phyloP scores from a whole-genome alignment of 441 rosid species.

The Populus hybrid region DNA sequence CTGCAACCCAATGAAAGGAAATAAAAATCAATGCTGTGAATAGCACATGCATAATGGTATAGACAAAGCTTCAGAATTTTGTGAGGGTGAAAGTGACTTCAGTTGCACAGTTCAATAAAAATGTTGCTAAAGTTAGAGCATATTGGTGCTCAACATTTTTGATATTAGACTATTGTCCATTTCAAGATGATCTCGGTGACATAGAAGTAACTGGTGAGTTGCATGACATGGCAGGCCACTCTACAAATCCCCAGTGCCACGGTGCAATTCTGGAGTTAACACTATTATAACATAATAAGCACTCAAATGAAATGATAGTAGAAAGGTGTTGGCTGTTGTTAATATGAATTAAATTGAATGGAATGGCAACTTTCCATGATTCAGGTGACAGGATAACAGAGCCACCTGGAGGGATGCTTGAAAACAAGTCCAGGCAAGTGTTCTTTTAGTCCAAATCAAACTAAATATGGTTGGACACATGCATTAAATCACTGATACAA shows the following conservation, averaged over 20 bases:
- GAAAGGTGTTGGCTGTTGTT: background rate
- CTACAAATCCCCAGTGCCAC: background rate
- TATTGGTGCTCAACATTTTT: background rate
- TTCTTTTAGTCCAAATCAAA: background rate
- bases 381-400: background rate
- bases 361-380: background rate
- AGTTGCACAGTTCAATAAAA: background rate
- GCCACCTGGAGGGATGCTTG: background rate
- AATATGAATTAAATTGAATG: background rate
- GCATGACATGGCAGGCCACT: background rate
- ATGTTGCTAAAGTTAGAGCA: background rate
- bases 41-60: background rate
- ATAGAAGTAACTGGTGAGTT: background rate
- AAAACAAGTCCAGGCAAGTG: background rate
- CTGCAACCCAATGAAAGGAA: slow-evolving; percentile 36
- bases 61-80: background rate
- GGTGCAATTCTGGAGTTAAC: background rate
- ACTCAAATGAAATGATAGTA: background rate
- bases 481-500: background rate
- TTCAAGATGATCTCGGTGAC: background rate
- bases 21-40: background rate
- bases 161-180: background rate
- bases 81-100: background rate
- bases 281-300: background rate
- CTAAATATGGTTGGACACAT: background rate